phyloP scores from a whole-genome alignment of 441 rosid species.

The Omphalea diandra region DNA sequence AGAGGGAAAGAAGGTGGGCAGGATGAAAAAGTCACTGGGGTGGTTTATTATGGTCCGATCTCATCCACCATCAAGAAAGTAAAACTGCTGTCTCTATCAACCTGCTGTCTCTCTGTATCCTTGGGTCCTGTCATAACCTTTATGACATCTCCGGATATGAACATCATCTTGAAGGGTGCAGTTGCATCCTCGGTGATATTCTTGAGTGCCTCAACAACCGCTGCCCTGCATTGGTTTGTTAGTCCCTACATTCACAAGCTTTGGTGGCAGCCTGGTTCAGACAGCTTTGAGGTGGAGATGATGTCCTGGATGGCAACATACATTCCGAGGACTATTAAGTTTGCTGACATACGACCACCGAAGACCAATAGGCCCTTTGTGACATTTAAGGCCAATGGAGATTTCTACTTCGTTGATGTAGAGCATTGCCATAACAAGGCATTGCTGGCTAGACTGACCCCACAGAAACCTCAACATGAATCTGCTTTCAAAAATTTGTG shows the following conservation, averaged over 20 bases:
- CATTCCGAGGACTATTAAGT: slow-evolving; percentile 60
- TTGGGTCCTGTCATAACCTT: slow-evolving; percentile 88
- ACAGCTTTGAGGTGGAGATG: slow-evolving; percentile 91
- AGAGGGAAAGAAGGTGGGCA: slow-evolving; percentile 34
- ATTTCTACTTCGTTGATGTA: slow-evolving; percentile 64
- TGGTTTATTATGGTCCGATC: slow-evolving; percentile 78
- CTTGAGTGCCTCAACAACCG: slow-evolving; percentile 79
- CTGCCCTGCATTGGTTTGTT: slow-evolving; percentile 84
- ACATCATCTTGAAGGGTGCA: slow-evolving; percentile 90
- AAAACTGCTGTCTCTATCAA: slow-evolving; percentile 88
- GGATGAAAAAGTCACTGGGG: slow-evolving; percentile 47
- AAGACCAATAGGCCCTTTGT: slow-evolving; percentile 84
- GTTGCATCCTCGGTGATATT: slow-evolving; percentile 85
- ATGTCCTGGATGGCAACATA: slow-evolving; percentile 80
- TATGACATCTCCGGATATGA: slow-evolving; percentile 79
- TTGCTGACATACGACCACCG: slow-evolving; percentile 70
- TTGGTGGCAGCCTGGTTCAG: slow-evolving; percentile 90
- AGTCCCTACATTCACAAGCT: slow-evolving; percentile 92
- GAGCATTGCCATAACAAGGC: slow-evolving; percentile 91
- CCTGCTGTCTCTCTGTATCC: slow-evolving; percentile 96
- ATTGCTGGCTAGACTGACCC: slow-evolving; percentile 73
- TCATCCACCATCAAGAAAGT: slow-evolving; percentile 93
- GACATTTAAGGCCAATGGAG: slow-evolving; percentile 73
- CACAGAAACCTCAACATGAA: slow-evolving; percentile 55
- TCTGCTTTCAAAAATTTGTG: slow-evolving; percentile 87